A percentile compares a stretch with the other conserved stretches of the same genome.
phyloP scores from a whole-genome alignment of 768 basidiomycete genomes.

The Trametes cinnabarina region DNA sequence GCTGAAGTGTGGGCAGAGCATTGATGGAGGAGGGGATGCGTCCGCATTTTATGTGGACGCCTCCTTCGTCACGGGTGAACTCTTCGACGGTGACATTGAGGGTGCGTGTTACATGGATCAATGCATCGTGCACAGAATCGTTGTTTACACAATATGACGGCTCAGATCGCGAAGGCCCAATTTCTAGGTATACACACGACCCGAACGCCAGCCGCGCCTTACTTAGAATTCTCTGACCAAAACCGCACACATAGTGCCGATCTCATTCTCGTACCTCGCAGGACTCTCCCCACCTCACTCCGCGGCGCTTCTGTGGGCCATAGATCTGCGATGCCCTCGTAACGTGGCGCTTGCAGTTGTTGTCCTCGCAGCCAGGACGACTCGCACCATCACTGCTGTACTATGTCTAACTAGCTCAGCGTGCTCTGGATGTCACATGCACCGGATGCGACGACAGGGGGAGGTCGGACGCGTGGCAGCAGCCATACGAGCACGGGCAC shows the following conservation, averaged over 20 bases:
- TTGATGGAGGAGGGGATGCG: not conserved
- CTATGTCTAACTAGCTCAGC: constrained; percentile 9
- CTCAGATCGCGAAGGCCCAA: constrained; percentile 6
- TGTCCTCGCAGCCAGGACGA: not conserved
- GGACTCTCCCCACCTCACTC: not conserved
- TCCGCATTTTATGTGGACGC: constrained; percentile 8
- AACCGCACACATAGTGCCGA: constrained; percentile 10
- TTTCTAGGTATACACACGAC: constrained; percentile 11
- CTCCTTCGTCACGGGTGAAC: constrained; percentile 5
- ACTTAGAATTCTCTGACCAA: not conserved
- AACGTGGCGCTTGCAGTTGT: constrained; percentile 2
- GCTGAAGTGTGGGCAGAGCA: not conserved
- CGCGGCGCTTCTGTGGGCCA: constrained; percentile 9
- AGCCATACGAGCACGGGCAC: not conserved
- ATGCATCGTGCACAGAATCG: constrained; percentile 10
- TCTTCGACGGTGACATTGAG: constrained; percentile 18
- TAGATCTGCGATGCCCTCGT: constrained; percentile 2
- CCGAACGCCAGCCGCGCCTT: constrained; percentile 1
- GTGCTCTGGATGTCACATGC: constrained; percentile 13
- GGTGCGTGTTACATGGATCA: constrained; percentile 18
- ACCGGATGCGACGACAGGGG: constrained; percentile 3
- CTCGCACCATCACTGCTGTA: constrained; percentile 1
- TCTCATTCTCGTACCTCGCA: constrained; percentile 1
- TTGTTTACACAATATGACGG: constrained; percentile 10
- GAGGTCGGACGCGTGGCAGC: constrained; percentile 15